Evolutionary conservation across 306 rosid species (phyloP).

Genomic region (Fragaria iinumae): DNA sequence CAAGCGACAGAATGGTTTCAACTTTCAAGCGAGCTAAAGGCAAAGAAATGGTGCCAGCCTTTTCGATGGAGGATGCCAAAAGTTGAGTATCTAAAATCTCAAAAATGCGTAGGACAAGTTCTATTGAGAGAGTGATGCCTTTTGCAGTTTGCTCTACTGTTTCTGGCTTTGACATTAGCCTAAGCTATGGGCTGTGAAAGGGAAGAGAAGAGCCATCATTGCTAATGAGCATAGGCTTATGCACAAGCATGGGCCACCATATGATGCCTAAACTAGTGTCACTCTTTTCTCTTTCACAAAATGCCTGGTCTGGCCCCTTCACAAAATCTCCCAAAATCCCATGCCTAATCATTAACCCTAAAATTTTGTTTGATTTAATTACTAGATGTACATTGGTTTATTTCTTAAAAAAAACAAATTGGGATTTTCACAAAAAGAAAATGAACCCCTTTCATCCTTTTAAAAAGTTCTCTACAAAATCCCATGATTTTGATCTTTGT

Average conservation of each 20-base stretch:
- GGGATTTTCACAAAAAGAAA: neutral
- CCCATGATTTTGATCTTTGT: conserved; percentile 24
- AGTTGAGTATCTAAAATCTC: neutral
- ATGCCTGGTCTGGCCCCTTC: conserved; percentile 39
- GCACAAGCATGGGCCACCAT: conserved; percentile 65
- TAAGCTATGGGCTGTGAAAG: conserved; percentile 17
- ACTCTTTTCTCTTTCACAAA: conserved; percentile 21
- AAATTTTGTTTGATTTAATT: conserved; percentile 22
- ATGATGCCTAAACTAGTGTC: conserved; percentile 43
- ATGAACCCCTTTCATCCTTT: conserved; percentile 25
- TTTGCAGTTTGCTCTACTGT: conserved; percentile 31
- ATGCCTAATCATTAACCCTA: conserved; percentile 43
- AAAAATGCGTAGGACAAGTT: conserved; percentile 47
- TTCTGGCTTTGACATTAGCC: conserved; percentile 34
- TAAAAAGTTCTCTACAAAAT: conserved; percentile 34
- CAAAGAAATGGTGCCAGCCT: no score
- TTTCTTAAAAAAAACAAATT: no score
- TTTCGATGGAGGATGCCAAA: no score
- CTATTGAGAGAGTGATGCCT: conserved; percentile 14
- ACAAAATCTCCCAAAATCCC: conserved; percentile 59
- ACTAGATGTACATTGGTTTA: neutral
- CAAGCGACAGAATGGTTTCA: no score
- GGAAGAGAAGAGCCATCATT: conserved; percentile 46
- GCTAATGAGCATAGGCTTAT: conserved; percentile 45
- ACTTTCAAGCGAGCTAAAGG: no score